A percentile compares a stretch with the other conserved stretches of the same genome.
phyloP scores from a whole-genome alignment of 805 yeast genomes.

The Candida verbasci region DNA sequence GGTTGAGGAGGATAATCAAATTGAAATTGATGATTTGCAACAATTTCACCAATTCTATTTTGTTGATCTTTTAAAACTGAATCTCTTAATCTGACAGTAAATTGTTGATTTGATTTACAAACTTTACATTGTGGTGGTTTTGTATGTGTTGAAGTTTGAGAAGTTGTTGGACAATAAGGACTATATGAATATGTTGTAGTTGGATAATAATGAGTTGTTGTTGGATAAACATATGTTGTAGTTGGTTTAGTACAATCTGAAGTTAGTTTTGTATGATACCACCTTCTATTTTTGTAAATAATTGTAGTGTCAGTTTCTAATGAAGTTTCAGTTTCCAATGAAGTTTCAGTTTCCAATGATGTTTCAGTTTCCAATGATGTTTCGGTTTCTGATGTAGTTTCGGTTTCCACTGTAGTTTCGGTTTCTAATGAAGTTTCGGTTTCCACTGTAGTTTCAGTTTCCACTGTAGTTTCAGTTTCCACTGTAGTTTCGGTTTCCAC shows the following conservation, averaged over 20 bases:
- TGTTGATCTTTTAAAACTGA: slow-evolving; percentile 38
- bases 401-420: too few relatives aligned
- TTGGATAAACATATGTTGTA: neutral
- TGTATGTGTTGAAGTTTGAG: neutral
- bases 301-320: neutral
- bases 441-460: neutral
- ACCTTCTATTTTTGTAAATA: neutral
- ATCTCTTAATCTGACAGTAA: slow-evolving; percentile 32
- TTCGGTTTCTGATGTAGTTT: neutral
- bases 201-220: neutral
- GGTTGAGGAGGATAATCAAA: slow-evolving; percentile 8
- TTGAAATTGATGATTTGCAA: slow-evolving; percentile 9
- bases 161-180: neutral
- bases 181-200: neutral
- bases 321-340: neutral
- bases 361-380: neutral
- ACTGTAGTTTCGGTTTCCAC: neutral
- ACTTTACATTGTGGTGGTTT: neutral
- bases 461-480: neutral
- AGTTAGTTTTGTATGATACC: neutral
- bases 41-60: slow-evolving; percentile 6
- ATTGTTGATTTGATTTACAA: slow-evolving; percentile 1
- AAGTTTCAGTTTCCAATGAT: neutral
- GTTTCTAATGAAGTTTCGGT: neutral
- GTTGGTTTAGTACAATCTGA: neutral